A percentile compares a stretch with the other conserved stretches of the same genome.
phyloP scores from a whole-genome alignment of 345 rosid genomes.

The Corchorus olitorius region DNA sequence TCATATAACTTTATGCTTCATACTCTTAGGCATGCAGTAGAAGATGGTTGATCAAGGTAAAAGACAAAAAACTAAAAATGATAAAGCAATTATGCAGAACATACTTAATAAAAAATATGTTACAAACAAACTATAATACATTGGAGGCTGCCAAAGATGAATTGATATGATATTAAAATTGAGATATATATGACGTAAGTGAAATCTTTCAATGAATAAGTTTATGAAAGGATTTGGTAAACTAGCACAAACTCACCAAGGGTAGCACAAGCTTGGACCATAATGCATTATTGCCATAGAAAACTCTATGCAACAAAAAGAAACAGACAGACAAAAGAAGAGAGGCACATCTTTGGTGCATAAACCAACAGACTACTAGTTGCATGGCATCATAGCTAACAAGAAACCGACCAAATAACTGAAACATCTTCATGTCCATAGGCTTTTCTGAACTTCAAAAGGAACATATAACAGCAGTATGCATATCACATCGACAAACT shows the following conservation, averaged over 20 bases:
- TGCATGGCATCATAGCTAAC: background rate
- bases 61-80: background rate
- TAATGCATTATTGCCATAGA: background rate
- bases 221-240: background rate
- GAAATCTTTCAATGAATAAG: background rate
- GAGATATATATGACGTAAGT: background rate
- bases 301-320: background rate
- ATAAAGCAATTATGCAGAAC: background rate
- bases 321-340: background rate
- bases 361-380: background rate
- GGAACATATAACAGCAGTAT: constrained; percentile 11
- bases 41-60: background rate
- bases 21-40: background rate
- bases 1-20: background rate
- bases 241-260: background rate
- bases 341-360: background rate
- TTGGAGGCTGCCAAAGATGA: background rate
- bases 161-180: background rate
- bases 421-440: background rate
- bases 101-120: background rate
- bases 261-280: background rate
- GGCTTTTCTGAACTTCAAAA: constrained; percentile 3
- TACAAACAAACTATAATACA: background rate
- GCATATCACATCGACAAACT: constrained; percentile 12
- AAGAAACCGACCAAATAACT: constrained; percentile 3